These are phyloP conservation scores for Solanum rostratum DNA, from an alignment of 257 asterid species.

Conservation along the genomic window DNA sequence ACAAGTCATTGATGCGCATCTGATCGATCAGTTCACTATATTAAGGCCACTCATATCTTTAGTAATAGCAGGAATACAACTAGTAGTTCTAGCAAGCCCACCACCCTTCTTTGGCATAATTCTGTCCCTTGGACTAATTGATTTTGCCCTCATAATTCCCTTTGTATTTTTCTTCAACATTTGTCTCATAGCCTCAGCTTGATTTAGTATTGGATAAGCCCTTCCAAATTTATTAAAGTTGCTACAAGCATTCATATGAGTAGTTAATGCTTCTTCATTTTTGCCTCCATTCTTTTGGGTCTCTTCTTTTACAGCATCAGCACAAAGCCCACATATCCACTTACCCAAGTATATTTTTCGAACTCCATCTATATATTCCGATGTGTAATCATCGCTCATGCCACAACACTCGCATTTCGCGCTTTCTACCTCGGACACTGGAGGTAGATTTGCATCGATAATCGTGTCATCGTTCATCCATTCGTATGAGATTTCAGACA, in stretches of 20 bases:
- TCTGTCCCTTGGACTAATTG: neutral
- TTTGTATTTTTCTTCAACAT: conserved; percentile 3
- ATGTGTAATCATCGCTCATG: conserved; percentile 12
- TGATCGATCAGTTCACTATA: neutral
- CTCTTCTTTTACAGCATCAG: conserved; percentile 17
- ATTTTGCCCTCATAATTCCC: neutral
- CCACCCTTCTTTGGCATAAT: neutral
- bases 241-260: conserved; percentile 10
- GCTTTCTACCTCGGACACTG: conserved; percentile 8
- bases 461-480: neutral
- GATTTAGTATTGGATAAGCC: conserved; percentile 5
- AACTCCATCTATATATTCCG: neutral
- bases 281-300: conserved; percentile 6
- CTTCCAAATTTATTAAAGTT: neutral
- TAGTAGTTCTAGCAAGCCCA: neutral
- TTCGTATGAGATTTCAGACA: conserved; percentile 4
- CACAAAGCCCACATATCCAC: conserved; percentile 15
- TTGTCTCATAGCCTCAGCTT: conserved; percentile 18
- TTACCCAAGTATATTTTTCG: conserved; percentile 3
- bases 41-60: neutral
- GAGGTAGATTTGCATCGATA: neutral
- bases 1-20: neutral
- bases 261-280: conserved; percentile 1
- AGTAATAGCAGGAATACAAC: neutral
- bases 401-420: conserved; percentile 19